Conservation (phyloP, 2,329 filamentous ascomycete genomes). For the Aspergillus melleus region DNA sequence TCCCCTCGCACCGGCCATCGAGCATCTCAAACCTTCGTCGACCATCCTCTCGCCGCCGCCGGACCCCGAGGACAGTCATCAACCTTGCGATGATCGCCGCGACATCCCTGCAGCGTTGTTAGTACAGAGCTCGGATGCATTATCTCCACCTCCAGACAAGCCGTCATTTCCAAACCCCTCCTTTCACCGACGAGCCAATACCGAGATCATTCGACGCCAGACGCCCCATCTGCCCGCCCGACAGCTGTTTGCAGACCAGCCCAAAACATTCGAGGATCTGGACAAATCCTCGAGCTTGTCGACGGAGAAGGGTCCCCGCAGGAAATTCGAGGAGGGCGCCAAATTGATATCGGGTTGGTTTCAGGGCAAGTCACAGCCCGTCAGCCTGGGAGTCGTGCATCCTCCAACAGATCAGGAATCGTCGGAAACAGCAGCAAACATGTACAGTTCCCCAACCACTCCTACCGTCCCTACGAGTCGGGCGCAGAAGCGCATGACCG, state of each 20-base stretch:
- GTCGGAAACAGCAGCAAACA: constrained; percentile 15
- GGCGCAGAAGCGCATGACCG: constrained; percentile 29
- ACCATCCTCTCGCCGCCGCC: constrained; percentile 9
- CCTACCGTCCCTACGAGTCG: constrained; percentile 18
- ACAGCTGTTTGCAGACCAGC: constrained; percentile 27
- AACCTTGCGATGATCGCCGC: constrained; percentile 17
- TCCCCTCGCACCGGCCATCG: constrained; percentile 17
- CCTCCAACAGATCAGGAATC: constrained; percentile 13
- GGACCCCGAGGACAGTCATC: constrained; percentile 11
- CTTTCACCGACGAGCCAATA: constrained; percentile 37
- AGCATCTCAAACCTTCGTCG: constrained; percentile 12
- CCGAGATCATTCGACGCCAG: constrained; percentile 30
- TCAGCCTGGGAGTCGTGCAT: constrained; percentile 43
- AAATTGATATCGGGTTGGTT: constrained; percentile 53
- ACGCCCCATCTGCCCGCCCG: constrained; percentile 17
- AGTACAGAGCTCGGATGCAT: constrained; percentile 17
- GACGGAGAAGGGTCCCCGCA: constrained; percentile 29
- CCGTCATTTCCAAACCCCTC: constrained; percentile 20
- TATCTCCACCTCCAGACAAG: constrained; percentile 15
- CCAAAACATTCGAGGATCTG: constrained; percentile 24
- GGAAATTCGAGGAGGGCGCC: constrained; percentile 34
- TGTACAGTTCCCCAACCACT: constrained; percentile 17
- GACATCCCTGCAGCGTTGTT: constrained; percentile 16
- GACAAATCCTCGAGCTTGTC: constrained; percentile 14
- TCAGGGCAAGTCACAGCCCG: constrained; percentile 52